Evolutionary conservation across 495 filamentous ascomycete species (phyloP), one percentile per base, ranked within the genome.

Genomic region (Penicillium maclennaniae): DNA sequence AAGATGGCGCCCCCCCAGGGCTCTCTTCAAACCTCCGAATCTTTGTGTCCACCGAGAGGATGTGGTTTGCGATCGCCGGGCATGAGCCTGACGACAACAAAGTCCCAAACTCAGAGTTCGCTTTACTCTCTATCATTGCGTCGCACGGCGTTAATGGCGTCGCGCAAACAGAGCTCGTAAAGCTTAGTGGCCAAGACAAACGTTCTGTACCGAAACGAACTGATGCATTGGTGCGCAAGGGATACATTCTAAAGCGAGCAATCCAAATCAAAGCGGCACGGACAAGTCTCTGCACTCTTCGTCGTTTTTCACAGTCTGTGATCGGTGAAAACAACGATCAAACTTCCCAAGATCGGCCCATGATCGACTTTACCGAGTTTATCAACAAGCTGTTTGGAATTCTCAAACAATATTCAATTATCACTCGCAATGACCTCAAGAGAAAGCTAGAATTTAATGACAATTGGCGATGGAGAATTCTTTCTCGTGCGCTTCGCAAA

Each of bases 171-270:
- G 84, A 92, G 17, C 73, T 96, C n/a, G 81, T 85, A 19, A 79
- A 72, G 27, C 63, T 87, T 8, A 90, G 88, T 54, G 85, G 87
- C 17, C 92, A 96, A 69, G 90, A 96, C 66, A 95, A 95, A 63
- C 80, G 90, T 40, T 96, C 92, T 2, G 81, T 96, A 6, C 90
- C 92, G 12, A 83, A 83, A 45, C 79, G 92, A 38, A 96, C 92
- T 1, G 86, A 91, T 55, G 70, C 77, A 1, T 78, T 97, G 17
- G 80, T 81, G 19, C 74, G 77, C 49, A 88, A 87, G 61, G 92
- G 92, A 8, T 95, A 96, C 66, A 90, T 97, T 43, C 84, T 85
- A 36, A 97, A 97, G 69, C 79, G 82, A 34, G 77, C 80, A 0
- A 77, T 92, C 6, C 76, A 89, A 27, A 76, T 83, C 17, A 81